These are phyloP conservation scores for Clarireedia homoeocarpa DNA, from an alignment of 2,329 filamentous ascomycete species.

Conservation along the genomic window DNA sequence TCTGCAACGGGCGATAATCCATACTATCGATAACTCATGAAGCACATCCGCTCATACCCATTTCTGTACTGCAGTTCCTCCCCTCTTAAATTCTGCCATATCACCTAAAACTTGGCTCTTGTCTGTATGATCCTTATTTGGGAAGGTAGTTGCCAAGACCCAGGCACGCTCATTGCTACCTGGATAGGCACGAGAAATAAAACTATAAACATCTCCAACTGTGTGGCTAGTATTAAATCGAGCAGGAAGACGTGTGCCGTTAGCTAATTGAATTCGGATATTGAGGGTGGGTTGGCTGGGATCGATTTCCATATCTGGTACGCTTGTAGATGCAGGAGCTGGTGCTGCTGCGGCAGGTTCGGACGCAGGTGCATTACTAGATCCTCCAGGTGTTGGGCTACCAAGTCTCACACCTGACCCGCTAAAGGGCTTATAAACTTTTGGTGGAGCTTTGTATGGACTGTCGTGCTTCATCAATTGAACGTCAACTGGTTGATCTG, in stretches of 20 bases:
- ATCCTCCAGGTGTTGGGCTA: slow-evolving; percentile 62
- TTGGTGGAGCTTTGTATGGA: slow-evolving; percentile 65
- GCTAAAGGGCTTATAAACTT: slow-evolving; percentile 67
- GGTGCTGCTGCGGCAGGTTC: slow-evolving; percentile 30
- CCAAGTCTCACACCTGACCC: slow-evolving; percentile 68
- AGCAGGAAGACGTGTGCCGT: slow-evolving; percentile 69
- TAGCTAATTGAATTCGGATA: slow-evolving; percentile 70
- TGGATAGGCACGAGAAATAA: slow-evolving; percentile 58
- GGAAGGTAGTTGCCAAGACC: slow-evolving; percentile 76
- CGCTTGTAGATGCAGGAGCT: slow-evolving; percentile 20
- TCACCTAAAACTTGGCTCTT: slow-evolving; percentile 51
- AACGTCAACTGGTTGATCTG: slow-evolving; percentile 70
- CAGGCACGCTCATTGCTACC: slow-evolving; percentile 52
- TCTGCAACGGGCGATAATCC: background rate
- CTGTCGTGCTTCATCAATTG: slow-evolving; percentile 66
- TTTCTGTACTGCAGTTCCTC: slow-evolving; percentile 58
- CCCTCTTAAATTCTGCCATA: slow-evolving; percentile 57
- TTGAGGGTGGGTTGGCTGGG: slow-evolving; percentile 58
- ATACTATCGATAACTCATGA: background rate
- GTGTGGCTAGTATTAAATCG: slow-evolving; percentile 78
- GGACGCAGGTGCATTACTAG: slow-evolving; percentile 32
- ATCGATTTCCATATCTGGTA: slow-evolving; percentile 45
- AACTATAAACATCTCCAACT: slow-evolving; percentile 68
- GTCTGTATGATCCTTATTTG: slow-evolving; percentile 71
- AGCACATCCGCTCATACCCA: slow-evolving; percentile 22